Percentiles rank a stretch among this genome's conserved stretches.
phyloP scores from a whole-genome alignment of 345 rosid species.

The Citrus maxima region DNA sequence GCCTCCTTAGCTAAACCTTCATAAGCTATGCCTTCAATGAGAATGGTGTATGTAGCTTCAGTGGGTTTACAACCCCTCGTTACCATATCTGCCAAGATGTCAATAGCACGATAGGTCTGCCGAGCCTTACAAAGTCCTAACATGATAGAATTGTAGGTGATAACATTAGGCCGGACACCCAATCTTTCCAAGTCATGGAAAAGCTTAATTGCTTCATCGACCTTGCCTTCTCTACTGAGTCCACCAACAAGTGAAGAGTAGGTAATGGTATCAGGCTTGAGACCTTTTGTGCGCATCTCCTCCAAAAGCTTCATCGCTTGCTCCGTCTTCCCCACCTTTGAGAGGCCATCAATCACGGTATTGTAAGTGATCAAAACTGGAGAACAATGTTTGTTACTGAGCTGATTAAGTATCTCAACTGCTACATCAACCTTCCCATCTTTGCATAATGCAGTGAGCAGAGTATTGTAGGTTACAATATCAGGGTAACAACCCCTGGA shows the following conservation, averaged over 20 bases:
- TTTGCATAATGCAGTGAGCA: conserved; percentile 78
- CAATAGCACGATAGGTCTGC: conserved; percentile 75
- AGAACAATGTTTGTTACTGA: conserved; percentile 70
- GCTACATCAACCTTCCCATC: conserved; percentile 88
- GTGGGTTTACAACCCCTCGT: conserved; percentile 71
- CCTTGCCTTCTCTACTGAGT: conserved; percentile 75
- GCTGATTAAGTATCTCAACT: conserved; percentile 79
- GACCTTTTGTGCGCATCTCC: conserved; percentile 74
- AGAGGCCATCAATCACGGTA: conserved; percentile 78
- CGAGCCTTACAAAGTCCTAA: conserved; percentile 69
- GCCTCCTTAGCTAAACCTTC: conserved; percentile 88
- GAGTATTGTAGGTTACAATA: conserved; percentile 85
- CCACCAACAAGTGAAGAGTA: conserved; percentile 82
- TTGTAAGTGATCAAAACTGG: conserved; percentile 81
- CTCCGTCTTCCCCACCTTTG: conserved; percentile 77
- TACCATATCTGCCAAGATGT: conserved; percentile 81
- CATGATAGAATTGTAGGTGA: conserved; percentile 73
- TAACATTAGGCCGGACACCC: conserved; percentile 62
- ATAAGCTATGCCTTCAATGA: conserved; percentile 77
- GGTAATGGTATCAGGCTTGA: conserved; percentile 72
- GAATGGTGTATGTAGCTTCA: conserved; percentile 72
- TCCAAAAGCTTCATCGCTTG: conserved; percentile 59
- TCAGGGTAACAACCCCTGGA: conserved; percentile 90
- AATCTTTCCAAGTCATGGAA: conserved; percentile 70
- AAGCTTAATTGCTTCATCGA: conserved; percentile 69